Evolutionary conservation across 495 filamentous ascomycete genomes (phyloP).

Genomic region (Gamarada debralockiae): DNA sequence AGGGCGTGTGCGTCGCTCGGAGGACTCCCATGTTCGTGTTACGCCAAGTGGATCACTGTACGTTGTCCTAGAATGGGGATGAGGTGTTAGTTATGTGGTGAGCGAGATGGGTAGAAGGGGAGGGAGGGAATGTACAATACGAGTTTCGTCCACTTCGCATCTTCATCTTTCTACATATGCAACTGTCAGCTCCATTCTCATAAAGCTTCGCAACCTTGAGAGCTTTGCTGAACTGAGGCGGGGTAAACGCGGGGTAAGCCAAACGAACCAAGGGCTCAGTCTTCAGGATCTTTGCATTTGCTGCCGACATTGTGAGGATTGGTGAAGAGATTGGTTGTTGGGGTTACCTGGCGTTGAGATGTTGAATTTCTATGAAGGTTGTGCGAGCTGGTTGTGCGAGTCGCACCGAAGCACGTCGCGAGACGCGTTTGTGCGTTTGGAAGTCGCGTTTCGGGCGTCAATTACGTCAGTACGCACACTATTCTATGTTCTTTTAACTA

Average conservation of each 20-base stretch:
- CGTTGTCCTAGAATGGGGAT: conserved; percentile 52
- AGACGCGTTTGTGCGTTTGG: too few species aligned
- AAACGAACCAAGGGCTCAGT: conserved; percentile 41
- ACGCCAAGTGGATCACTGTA: conserved; percentile 69
- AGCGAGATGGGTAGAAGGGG: neutral
- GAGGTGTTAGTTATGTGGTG: too few species aligned
- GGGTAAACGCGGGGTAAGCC: conserved; percentile 13
- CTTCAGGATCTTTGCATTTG: conserved; percentile 44
- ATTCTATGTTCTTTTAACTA: too few species aligned
- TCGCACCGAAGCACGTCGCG: too few species aligned
- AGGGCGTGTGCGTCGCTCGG: conserved; percentile 71
- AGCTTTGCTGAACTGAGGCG: conserved; percentile 27
- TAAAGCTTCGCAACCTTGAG: neutral
- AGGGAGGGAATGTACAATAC: conserved; percentile 31
- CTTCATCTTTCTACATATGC: conserved; percentile 28
- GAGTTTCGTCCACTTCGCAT: conserved; percentile 74
- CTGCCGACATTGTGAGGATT: conserved; percentile 28
- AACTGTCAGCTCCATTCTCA: neutral
- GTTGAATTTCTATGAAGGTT: too few species aligned
- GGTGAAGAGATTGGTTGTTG: neutral
- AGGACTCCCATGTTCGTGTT: conserved; percentile 75
- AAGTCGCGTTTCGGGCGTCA: too few species aligned
- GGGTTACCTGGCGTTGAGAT: too few species aligned
- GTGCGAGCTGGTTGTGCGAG: too few species aligned
- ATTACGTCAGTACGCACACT: too few species aligned